Conservation (phyloP, 306 rosid species). For the Fragaria ananassa region DNA sequence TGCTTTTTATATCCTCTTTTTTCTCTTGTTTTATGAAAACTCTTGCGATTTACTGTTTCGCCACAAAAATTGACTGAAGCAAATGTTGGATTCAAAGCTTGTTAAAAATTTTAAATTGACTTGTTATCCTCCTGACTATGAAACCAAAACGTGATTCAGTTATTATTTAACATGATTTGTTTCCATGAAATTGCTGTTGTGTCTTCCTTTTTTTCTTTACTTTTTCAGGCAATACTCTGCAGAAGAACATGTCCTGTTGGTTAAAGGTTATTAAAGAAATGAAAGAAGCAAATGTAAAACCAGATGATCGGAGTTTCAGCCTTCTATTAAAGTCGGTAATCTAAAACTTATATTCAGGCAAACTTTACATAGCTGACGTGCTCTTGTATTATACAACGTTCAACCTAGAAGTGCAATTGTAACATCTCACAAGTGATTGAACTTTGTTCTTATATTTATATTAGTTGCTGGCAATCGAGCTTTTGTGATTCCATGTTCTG, state of each 20-base stretch:
- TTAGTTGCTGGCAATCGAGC: no score
- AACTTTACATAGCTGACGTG: conserved; percentile 4
- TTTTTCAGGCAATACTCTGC: conserved; percentile 26
- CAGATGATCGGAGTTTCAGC: conserved; percentile 72
- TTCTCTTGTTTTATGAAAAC: neutral
- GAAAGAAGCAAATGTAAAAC: conserved; percentile 51
- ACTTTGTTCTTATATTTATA: no score
- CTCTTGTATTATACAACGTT: neutral
- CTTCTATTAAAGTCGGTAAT: conserved; percentile 55
- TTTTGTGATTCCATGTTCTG: no score
- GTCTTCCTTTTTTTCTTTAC: neutral
- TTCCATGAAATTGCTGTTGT: neutral
- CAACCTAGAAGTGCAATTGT: neutral
- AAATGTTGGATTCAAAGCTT: no score
- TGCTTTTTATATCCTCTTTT: no score
- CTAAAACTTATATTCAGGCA: conserved; percentile 7
- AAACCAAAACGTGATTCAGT: neutral
- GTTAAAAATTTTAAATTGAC: no score
- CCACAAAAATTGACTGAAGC: no score
- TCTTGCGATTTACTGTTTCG: no score
- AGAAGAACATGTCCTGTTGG: conserved; percentile 59
- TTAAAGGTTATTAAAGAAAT: conserved; percentile 55
- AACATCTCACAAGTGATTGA: neutral
- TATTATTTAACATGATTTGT: conserved; percentile 4
- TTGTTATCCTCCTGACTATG: no score